Evolutionary conservation across 2,329 filamentous ascomycete species (phyloP).

Genomic region (Colletotrichum tabaci): DNA sequence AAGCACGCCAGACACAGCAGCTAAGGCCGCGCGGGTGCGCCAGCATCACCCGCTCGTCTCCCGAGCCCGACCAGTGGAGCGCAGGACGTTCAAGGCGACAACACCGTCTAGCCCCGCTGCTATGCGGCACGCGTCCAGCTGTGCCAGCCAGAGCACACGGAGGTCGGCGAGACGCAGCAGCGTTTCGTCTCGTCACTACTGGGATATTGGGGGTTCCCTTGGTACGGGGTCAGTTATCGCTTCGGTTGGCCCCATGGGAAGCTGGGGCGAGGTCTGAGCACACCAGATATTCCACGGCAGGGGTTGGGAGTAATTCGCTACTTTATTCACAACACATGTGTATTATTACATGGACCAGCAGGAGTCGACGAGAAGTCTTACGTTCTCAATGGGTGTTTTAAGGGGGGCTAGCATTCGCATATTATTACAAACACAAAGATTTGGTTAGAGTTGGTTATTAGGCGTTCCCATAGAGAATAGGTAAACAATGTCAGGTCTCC

Average conservation of each 20-base stretch:
- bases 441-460: slow-evolving; percentile 25
- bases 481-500: slow-evolving; percentile 7
- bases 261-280: slow-evolving; percentile 81
- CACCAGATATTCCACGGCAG: slow-evolving; percentile 1
- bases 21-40: slow-evolving; percentile 86
- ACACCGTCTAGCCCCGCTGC: slow-evolving; percentile 64
- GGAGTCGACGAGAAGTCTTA: slow-evolving; percentile 12
- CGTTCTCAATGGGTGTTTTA: neutral
- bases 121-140: slow-evolving; percentile 74
- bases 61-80: slow-evolving; percentile 66
- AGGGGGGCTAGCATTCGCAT: slow-evolving; percentile 27
- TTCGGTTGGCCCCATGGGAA: slow-evolving; percentile 77
- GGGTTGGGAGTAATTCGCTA: neutral
- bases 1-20: slow-evolving; percentile 75
- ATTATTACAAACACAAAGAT: slow-evolving; percentile 21
- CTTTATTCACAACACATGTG: slow-evolving; percentile 24
- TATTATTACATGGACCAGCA: slow-evolving; percentile 26
- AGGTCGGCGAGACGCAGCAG: slow-evolving; percentile 78
- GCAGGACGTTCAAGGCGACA: slow-evolving; percentile 70
- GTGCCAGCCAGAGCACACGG: slow-evolving; percentile 89
- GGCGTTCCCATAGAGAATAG: slow-evolving; percentile 21
- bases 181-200: slow-evolving; percentile 86
- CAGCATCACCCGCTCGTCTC: slow-evolving; percentile 91
- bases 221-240: slow-evolving; percentile 82
- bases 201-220: slow-evolving; percentile 88